phyloP scores from a whole-genome alignment of 2,329 filamentous ascomycete genomes.

The Cladorrhinum sp. region DNA sequence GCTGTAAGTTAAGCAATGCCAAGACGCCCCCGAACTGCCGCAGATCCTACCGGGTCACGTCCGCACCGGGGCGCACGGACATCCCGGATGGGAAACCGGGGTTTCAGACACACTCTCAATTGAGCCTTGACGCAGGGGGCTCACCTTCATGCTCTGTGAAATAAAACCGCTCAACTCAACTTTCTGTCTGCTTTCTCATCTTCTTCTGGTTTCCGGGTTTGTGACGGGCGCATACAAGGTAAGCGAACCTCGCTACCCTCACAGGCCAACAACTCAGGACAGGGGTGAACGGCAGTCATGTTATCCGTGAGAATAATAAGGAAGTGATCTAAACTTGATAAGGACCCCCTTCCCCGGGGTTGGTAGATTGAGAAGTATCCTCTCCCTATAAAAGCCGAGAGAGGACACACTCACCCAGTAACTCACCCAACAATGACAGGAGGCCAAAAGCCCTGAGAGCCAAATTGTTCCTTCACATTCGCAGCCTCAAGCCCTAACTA shows the following conservation, averaged over 20 bases:
- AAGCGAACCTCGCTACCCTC: too few relatives aligned
- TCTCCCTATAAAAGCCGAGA: too few relatives aligned
- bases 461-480: too few relatives aligned
- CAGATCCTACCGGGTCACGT: slow-evolving; percentile 17
- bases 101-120: background rate
- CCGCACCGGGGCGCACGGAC: slow-evolving; percentile 19
- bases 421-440: too few relatives aligned
- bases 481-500: too few relatives aligned
- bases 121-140: background rate
- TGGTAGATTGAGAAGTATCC: too few relatives aligned
- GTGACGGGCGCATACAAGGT: background rate
- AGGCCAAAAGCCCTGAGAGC: too few relatives aligned
- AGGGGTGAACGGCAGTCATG: background rate
- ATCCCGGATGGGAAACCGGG: slow-evolving; percentile 3
- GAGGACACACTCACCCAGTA: too few relatives aligned
- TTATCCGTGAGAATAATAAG: too few relatives aligned
- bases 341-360: too few relatives aligned
- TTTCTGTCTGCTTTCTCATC: background rate
- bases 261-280: background rate
- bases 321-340: too few relatives aligned
- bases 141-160: background rate
- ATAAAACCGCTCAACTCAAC: background rate
- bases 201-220: background rate
- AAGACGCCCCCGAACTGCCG: slow-evolving; percentile 5
- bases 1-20: background rate